A percentile compares a stretch with the other conserved stretches of the same genome.
These are phyloP conservation scores for Echinosophora koreensis DNA, from an alignment of 306 rosid species.

Conservation along the genomic window DNA sequence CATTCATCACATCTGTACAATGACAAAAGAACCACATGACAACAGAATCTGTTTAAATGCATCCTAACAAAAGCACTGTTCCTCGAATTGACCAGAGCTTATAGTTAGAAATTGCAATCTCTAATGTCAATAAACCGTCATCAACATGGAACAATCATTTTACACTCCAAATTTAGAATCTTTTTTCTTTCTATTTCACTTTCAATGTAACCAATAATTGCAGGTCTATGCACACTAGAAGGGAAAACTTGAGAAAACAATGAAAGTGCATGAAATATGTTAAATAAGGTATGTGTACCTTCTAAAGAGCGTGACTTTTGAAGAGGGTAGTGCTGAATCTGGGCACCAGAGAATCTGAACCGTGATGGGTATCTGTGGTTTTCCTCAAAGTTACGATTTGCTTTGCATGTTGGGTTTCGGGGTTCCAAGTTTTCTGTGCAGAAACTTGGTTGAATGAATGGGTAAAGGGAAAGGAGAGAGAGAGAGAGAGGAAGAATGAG, in stretches of 20 bases:
- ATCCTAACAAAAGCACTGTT: constrained; percentile 3
- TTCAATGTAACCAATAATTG: constrained; percentile 6
- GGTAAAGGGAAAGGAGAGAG: neutral
- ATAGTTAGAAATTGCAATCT: neutral
- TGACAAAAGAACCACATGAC: constrained; percentile 22
- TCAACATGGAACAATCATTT: neutral
- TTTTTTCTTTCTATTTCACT: neutral
- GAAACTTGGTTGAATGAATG: neutral
- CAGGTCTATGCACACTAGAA: neutral
- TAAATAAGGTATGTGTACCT: constrained; percentile 44
- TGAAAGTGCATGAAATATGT: neutral
- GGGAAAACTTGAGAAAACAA: neutral
- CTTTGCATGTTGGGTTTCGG: constrained; percentile 26
- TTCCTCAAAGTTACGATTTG: constrained; percentile 7
- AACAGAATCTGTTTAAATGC: neutral
- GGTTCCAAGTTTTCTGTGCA: no score
- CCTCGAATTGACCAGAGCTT: constrained; percentile 1
- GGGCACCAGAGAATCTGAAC: constrained; percentile 7
- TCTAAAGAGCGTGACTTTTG: constrained; percentile 52
- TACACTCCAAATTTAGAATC: constrained; percentile 3
- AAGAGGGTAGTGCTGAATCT: constrained; percentile 40
- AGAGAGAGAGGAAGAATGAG: neutral
- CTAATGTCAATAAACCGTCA: neutral
- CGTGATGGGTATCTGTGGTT: neutral
- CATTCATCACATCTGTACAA: constrained; percentile 52